phyloP scores from a whole-genome alignment of 805 yeast species.

The Jamesozyma hellenica region DNA sequence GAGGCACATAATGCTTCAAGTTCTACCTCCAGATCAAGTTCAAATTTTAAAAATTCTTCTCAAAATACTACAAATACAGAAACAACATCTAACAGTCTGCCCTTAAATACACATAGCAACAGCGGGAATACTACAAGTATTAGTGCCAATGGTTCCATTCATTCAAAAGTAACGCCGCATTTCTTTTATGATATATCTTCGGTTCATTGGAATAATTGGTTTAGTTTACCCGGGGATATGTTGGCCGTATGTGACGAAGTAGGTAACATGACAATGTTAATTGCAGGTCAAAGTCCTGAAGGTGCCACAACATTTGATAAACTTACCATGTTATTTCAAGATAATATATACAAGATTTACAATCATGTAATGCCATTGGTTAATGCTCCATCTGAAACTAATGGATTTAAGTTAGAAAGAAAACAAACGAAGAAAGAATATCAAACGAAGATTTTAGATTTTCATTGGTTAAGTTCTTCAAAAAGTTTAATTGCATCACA shows the following conservation, averaged over 20 bases:
- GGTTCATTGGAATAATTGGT: conserved; percentile 61
- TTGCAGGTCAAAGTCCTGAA: conserved; percentile 38
- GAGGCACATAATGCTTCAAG: conserved; percentile 9
- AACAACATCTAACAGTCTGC: not conserved
- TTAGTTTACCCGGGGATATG: conserved; percentile 52
- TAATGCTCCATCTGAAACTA: conserved; percentile 24
- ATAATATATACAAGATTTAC: conserved; percentile 27
- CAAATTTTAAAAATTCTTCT: not conserved
- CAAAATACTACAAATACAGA: not conserved
- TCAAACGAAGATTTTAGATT: conserved; percentile 31
- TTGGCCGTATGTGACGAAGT: conserved; percentile 65
- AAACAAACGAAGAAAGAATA: conserved; percentile 30
- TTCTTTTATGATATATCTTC: conserved; percentile 32
- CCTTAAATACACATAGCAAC: not conserved
- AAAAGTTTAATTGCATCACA: conserved; percentile 26
- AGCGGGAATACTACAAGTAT: not conserved
- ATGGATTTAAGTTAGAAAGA: conserved; percentile 29
- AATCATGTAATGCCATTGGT: conserved; percentile 22
- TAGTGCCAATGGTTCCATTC: not conserved
- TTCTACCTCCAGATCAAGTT: not conserved
- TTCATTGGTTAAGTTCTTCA: conserved; percentile 36
- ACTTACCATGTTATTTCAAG: conserved; percentile 31
- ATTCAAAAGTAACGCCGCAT: conserved; percentile 17
- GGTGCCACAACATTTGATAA: conserved; percentile 28
- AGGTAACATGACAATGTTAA: conserved; percentile 55